Base-by-base conservation (phyloP, 257 asterid species). In the Phtheirospermum japonicum region DNA sequence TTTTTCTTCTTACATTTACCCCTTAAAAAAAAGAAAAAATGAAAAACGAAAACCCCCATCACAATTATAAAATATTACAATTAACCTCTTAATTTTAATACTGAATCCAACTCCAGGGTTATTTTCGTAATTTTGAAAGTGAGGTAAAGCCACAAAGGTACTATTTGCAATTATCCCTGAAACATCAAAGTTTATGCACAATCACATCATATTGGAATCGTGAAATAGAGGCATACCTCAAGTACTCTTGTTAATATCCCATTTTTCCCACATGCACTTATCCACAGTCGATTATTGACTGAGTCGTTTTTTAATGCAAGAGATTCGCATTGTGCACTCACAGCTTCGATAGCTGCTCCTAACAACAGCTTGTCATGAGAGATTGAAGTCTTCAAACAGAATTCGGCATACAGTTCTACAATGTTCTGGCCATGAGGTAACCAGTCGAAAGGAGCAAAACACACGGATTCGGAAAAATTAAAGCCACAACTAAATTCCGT, bases 391-490 rank as follows among this genome's bases (percentile, higher is more conserved):
- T 73, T 80, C 39, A 82, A 57, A 73, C 74, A 19, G 59, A 66
- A 68, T 26, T 73, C 90, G 60, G 82, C 71, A 64, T 86, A 87
- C 52, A 75, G 66, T 68, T 92, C 96, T 39, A 74, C 71, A 33
- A 75, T 72, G 49, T 72, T 62, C 71, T 83, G 91, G 64, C 97
- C 96, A 75, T 77, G 82, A 46, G 89, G 83, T 64, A 92, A 70
- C 97, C 97, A 92, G 67, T 92, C 91, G 59, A 83, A 65, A 48
- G 96, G 95, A 73, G 97, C 96, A 66, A 92, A 80, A 78, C 79
- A 70, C 19, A 74, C 86, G 9, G 83, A 18, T 67, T 92, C 96
- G 1, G 86, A 73, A 85, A 89, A 85, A 76, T 79, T 85, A 70
- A 89, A 92, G 68, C 97, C 97, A 71, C 87, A 79, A 71, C 85